phyloP scores from a whole-genome alignment of 495 filamentous ascomycete species.

The Xylaria castorea region DNA sequence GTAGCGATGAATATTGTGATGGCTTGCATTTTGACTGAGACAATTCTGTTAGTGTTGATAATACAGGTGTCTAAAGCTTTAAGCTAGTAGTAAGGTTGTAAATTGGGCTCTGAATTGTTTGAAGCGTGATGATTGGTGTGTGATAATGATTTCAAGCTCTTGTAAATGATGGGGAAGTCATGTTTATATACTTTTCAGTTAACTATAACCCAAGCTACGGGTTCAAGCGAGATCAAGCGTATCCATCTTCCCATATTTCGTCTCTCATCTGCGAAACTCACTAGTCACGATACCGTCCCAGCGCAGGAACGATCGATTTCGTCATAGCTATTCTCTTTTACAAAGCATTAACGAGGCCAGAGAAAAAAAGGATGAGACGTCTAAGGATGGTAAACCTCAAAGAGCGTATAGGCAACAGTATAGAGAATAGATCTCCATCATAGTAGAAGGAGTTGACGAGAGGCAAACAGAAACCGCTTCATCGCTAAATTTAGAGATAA shows the following conservation, averaged over 20 bases:
- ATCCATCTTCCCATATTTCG: not conserved
- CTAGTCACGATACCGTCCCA: not conserved
- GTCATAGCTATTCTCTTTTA: not conserved
- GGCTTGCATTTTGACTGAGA: not conserved
- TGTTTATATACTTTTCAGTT: not conserved
- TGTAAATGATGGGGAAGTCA: not conserved
- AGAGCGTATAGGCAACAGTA: not conserved
- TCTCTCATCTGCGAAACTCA: not conserved
- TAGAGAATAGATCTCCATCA: not conserved
- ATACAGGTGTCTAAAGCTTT: not conserved
- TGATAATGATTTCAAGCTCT: not conserved
- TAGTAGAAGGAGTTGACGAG: not conserved
- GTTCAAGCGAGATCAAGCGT: not conserved
- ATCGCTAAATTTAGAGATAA: conserved; percentile 1
- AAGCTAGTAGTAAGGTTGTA: not conserved
- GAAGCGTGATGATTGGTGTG: not conserved
- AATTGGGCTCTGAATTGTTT: not conserved
- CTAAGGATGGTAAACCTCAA: not conserved
- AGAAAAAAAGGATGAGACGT: not conserved
- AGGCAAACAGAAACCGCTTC: not conserved
- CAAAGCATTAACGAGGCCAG: not conserved
- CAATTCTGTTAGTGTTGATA: not conserved
- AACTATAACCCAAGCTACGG: not conserved
- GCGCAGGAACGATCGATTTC: not conserved
- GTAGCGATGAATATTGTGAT: not conserved